A percentile compares a stretch with the other conserved stretches of the same genome.
Evolutionary conservation across 805 yeast genomes (phyloP).

Genomic region (Yarrowia alimentaria): DNA sequence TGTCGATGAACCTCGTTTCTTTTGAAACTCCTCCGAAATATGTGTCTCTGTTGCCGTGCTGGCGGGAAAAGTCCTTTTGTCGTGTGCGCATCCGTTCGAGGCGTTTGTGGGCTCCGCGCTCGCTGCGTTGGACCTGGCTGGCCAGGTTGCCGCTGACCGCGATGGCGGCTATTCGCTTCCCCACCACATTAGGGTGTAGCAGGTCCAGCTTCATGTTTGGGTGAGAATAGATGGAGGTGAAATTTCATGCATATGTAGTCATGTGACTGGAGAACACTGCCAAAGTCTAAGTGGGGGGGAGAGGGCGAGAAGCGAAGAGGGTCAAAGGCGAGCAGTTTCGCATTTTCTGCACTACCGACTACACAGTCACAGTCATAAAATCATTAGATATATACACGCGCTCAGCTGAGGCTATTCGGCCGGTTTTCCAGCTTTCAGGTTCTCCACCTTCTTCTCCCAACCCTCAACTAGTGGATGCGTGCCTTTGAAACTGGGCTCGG

Average conservation of each 20-base stretch:
- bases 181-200: slow-evolving; percentile 11
- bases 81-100: slow-evolving; percentile 2
- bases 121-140: slow-evolving; percentile 2
- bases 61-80: slow-evolving; percentile 23
- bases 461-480: slow-evolving; percentile 45
- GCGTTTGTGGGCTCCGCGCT: background rate
- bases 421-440: background rate
- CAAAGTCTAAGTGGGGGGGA: no score
- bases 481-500: slow-evolving; percentile 35
- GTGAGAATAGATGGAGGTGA: slow-evolving; percentile 5
- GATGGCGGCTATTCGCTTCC: slow-evolving; percentile 20
- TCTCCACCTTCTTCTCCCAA: slow-evolving; percentile 44
- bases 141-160: slow-evolving; percentile 9
- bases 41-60: background rate
- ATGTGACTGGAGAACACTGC: no score
- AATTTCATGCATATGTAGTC: slow-evolving; percentile 26
- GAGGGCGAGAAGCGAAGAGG: no score
- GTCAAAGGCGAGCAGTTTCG: no score
- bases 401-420: no score
- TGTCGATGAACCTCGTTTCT: slow-evolving; percentile 26
- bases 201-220: slow-evolving; percentile 14
- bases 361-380: no score
- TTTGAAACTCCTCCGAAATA: slow-evolving; percentile 17
- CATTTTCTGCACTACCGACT: no score
- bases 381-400: background rate